A percentile compares a stretch with the other conserved stretches of the same genome.
Evolutionary conservation across 257 asterid genomes (phyloP).

Genomic region (Solanum ossicruentum): DNA sequence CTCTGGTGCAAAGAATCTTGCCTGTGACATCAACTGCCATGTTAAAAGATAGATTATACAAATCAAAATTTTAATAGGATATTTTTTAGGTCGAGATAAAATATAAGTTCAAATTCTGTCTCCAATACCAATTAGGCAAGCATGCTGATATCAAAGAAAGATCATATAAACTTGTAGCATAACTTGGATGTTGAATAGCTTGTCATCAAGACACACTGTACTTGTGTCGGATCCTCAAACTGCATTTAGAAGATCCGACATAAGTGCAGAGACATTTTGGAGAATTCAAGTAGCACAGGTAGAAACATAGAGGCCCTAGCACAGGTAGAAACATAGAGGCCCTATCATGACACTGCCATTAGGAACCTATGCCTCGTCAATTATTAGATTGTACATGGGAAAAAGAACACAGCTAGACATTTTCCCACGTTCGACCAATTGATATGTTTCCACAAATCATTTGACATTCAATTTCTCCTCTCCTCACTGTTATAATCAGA

Average conservation of each 20-base stretch:
- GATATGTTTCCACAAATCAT: too few species aligned
- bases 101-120: background rate
- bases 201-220: background rate
- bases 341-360: background rate
- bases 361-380: background rate
- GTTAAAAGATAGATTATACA: background rate
- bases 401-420: background rate
- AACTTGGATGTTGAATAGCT: background rate
- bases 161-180: background rate
- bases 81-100: background rate
- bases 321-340: background rate
- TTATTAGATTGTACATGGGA: background rate
- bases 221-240: background rate
- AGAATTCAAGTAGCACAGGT: background rate
- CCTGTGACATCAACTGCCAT: slow-evolving; percentile 28
- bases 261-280: background rate
- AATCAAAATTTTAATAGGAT: background rate
- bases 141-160: background rate
- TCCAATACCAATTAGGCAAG: background rate
- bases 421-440: too few species aligned
- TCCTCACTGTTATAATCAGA: too few species aligned
- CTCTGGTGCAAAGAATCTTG: slow-evolving; percentile 78
- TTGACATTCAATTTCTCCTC: too few species aligned
- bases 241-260: background rate
- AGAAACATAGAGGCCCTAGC: background rate